Conservation (phyloP, 2,329 filamentous ascomycete genomes). For the Diaporthe sp. region DNA sequence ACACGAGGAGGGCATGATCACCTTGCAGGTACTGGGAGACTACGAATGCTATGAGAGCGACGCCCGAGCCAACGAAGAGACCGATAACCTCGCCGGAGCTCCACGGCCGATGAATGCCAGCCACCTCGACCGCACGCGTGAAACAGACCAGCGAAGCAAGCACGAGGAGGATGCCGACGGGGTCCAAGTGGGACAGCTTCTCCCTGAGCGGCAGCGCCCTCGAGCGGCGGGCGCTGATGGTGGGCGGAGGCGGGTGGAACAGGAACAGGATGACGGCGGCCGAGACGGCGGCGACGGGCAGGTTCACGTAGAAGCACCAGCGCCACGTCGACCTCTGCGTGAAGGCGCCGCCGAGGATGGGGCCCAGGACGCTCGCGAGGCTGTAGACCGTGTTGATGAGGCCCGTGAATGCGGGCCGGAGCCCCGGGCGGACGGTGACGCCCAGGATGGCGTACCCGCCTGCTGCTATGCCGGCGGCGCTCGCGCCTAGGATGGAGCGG, state of each 20-base stretch:
- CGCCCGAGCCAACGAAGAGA: conserved; percentile 4
- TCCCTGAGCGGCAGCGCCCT: not conserved
- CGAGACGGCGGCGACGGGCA: conserved; percentile 47
- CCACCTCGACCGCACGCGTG: conserved; percentile 7
- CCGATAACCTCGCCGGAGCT: conserved; percentile 7
- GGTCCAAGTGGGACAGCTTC: conserved; percentile 21
- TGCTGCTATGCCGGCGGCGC: conserved; percentile 54
- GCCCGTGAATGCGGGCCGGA: conserved; percentile 44
- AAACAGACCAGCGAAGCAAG: not conserved
- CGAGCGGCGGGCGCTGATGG: not conserved
- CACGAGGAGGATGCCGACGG: not conserved
- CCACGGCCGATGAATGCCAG: conserved; percentile 7
- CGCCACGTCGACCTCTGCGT: conserved; percentile 53
- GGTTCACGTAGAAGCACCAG: conserved; percentile 55
- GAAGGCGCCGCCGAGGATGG: conserved; percentile 54
- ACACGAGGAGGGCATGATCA: not conserved
- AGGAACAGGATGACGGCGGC: conserved; percentile 51
- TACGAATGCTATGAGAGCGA: not conserved
- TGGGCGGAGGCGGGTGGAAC: conserved; percentile 18
- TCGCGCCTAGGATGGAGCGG: conserved; percentile 55
- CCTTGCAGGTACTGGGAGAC: not conserved
- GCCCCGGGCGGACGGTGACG: conserved; percentile 37
- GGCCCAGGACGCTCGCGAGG: conserved; percentile 51
- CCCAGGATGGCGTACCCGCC: conserved; percentile 44
- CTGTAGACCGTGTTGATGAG: conserved; percentile 52